A percentile compares a stretch with the other conserved stretches of the same genome.
Evolutionary conservation across 371 early-diverging fungal genomes (phyloP).

Genomic region (Apophysomyces ossiformis): DNA sequence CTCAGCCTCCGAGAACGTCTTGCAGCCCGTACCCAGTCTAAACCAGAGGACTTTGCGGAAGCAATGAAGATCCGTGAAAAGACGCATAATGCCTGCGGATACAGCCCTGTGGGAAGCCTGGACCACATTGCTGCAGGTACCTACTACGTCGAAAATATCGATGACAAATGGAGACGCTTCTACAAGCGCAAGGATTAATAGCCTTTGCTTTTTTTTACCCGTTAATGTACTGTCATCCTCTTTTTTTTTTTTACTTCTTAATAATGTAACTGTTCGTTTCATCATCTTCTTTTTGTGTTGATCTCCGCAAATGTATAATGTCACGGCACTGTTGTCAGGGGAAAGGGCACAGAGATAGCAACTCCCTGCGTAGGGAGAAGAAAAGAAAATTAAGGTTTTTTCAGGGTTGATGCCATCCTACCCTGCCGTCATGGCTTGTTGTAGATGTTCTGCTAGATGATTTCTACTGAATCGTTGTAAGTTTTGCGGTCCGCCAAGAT

Average conservation of each 20-base stretch:
- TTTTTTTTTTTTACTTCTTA: background rate
- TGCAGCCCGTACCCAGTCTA: conserved; percentile 71
- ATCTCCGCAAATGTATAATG: too few species aligned
- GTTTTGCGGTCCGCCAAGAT: too few species aligned
- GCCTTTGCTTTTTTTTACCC: conserved; percentile 2
- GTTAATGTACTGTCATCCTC: conserved; percentile 4
- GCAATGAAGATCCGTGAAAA: conserved; percentile 89
- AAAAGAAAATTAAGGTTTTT: too few species aligned
- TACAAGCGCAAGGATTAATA: conserved; percentile 71
- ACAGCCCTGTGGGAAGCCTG: conserved; percentile 72
- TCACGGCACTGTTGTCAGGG: too few species aligned
- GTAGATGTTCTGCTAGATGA: too few species aligned
- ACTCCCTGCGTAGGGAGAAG: too few species aligned
- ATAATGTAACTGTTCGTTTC: conserved; percentile 2
- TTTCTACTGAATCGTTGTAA: too few species aligned
- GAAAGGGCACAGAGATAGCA: too few species aligned
- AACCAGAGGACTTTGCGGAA: conserved; percentile 80
- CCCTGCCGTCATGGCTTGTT: too few species aligned
- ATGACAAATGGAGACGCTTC: conserved; percentile 91
- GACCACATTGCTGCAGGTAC: conserved; percentile 67
- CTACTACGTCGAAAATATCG: conserved; percentile 88
- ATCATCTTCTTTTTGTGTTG: background rate
- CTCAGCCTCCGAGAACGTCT: conserved; percentile 78
- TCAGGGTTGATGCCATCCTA: too few species aligned
- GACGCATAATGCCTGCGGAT: conserved; percentile 83